These are phyloP conservation scores for Monoraphidium neglectum DNA, from an alignment of 139 green algal species.

Conservation along the genomic window DNA sequence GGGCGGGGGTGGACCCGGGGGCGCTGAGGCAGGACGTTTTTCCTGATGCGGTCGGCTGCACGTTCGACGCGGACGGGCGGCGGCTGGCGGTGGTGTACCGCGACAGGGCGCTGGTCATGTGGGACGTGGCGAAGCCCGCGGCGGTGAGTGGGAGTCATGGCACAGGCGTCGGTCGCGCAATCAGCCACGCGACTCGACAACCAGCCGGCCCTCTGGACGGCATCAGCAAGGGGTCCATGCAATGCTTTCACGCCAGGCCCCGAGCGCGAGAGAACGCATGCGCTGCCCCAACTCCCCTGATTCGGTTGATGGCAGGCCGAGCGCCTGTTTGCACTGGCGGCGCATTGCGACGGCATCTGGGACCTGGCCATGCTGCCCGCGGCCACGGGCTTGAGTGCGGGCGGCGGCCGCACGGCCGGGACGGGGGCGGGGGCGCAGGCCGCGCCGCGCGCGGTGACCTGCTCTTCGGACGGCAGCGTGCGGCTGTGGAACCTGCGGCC, in stretches of 20 bases:
- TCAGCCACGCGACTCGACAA: not conserved
- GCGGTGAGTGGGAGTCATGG: constrained; percentile 1
- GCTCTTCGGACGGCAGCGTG: constrained; percentile 50
- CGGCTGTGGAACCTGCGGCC: constrained; percentile 39
- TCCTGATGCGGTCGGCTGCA: constrained; percentile 38
- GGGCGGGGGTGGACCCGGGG: not conserved
- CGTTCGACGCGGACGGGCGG: constrained; percentile 36
- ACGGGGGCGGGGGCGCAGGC: too few relatives aligned
- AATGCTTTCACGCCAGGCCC: not conserved
- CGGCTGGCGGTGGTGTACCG: constrained; percentile 52
- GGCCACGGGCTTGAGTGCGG: not conserved
- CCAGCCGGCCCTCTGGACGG: not conserved
- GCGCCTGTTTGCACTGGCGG: constrained; percentile 34
- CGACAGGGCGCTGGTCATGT: constrained; percentile 45
- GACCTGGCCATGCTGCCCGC: constrained; percentile 23
- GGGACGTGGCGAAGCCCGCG: constrained; percentile 38
- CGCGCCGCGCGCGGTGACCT: constrained; percentile 31
- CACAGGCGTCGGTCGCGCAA: not conserved
- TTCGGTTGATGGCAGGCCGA: constrained; percentile 13
- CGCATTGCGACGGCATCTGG: constrained; percentile 53
- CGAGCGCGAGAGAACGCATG: not conserved
- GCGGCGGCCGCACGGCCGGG: too few relatives aligned
- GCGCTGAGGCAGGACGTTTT: constrained; percentile 8
- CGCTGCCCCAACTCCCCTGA: not conserved
- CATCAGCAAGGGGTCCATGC: not conserved